phyloP scores from a whole-genome alignment of 441 rosid genomes.

The Euphorbia schlechtendalii region DNA sequence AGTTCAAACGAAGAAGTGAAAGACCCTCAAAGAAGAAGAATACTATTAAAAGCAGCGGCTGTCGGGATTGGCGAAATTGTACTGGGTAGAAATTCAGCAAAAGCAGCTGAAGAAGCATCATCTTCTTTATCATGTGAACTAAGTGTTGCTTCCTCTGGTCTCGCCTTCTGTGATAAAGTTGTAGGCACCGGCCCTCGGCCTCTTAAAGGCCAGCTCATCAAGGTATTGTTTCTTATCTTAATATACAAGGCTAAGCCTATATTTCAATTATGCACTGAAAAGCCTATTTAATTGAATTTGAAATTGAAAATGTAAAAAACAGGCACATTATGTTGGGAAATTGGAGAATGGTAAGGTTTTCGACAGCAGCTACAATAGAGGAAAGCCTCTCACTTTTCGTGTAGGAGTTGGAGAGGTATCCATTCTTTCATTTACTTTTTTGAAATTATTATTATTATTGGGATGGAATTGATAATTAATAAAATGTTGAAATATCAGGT shows the following conservation, averaged over 20 bases:
- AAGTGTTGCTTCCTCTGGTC: conserved; percentile 73
- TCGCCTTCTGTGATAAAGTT: conserved; percentile 74
- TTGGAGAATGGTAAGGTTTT: conserved; percentile 77
- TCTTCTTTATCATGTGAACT: conserved; percentile 49
- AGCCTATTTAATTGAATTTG: no score
- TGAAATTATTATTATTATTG: no score
- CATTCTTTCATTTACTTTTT: no score
- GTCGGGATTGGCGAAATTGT: no score
- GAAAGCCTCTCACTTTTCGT: conserved; percentile 73
- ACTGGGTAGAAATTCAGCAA: conserved; percentile 26
- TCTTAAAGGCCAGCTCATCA: conserved; percentile 71
- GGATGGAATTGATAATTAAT: not conserved
- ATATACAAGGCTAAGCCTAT: no score
- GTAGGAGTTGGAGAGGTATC: conserved; percentile 83
- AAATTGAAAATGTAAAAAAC: not conserved
- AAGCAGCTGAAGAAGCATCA: conserved; percentile 25
- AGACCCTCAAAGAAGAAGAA: not conserved
- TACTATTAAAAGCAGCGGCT: conserved; percentile 39
- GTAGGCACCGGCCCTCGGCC: conserved; percentile 75
- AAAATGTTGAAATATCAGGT: conserved; percentile 31
- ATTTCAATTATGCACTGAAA: no score
- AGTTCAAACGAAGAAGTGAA: not conserved
- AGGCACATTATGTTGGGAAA: conserved; percentile 87
- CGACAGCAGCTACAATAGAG: conserved; percentile 86
- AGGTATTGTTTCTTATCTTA: conserved; percentile 29